Conservation (phyloP, 2,329 filamentous ascomycete species). For the Neonectria punicea region DNA sequence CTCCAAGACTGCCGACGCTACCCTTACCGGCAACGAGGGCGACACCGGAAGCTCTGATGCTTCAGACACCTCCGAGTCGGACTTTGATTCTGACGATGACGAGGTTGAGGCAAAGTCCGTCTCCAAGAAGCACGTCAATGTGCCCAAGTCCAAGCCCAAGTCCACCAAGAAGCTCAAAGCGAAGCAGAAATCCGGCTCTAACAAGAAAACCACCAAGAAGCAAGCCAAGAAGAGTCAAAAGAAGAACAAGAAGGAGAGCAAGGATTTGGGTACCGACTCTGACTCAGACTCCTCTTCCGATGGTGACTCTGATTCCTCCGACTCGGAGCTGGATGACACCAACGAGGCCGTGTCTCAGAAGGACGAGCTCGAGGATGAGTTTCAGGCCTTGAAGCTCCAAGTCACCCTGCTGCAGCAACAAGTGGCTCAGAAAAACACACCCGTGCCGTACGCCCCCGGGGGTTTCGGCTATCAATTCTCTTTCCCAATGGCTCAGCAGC, state of each 20-base stretch:
- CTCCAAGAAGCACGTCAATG: conserved; percentile 28
- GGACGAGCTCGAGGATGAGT: conserved; percentile 42
- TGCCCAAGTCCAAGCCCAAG: conserved; percentile 25
- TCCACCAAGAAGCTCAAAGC: conserved; percentile 21
- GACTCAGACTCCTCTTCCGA: conserved; percentile 42
- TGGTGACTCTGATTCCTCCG: conserved; percentile 34
- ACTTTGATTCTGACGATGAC: conserved; percentile 30
- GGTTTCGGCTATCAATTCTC: conserved; percentile 8
- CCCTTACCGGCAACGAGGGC: conserved; percentile 16
- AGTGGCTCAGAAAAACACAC: conserved; percentile 18
- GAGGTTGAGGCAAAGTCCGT: conserved; percentile 1
- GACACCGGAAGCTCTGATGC: conserved; percentile 22
- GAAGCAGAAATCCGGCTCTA: background rate
- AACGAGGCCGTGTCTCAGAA: conserved; percentile 7
- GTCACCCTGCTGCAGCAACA: conserved; percentile 41
- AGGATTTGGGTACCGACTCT: conserved; percentile 13
- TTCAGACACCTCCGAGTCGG: conserved; percentile 29
- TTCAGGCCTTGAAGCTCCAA: conserved; percentile 44
- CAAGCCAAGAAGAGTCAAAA: conserved; percentile 18
- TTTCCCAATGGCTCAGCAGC: background rate
- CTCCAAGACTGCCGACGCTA: conserved; percentile 9
- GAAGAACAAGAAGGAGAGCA: conserved; percentile 20
- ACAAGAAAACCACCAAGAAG: conserved; percentile 23
- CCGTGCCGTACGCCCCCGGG: conserved; percentile 4
- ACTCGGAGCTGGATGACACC: conserved; percentile 29